A percentile compares a stretch with the other conserved stretches of the same genome.
Evolutionary conservation across 164 flowering plant species (phyloP).

Genomic region (Platanus orientalis): DNA sequence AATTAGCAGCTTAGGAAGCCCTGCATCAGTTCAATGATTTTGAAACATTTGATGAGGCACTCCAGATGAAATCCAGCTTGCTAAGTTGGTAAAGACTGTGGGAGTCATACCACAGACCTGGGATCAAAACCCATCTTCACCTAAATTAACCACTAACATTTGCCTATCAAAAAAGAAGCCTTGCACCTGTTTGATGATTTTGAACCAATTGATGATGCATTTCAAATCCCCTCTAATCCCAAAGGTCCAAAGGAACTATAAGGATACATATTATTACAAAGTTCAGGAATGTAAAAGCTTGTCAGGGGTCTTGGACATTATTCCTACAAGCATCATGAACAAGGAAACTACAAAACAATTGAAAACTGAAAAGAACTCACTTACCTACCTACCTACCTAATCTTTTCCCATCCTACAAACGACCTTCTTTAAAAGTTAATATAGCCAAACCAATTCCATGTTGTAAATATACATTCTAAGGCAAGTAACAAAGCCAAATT

Average conservation of each 20-base stretch:
- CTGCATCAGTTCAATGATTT: background rate
- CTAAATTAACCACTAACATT: too few species aligned
- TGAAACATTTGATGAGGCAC: background rate
- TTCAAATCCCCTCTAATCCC: background rate
- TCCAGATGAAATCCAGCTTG: background rate
- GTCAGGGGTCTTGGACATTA: background rate
- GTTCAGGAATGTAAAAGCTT: too few species aligned
- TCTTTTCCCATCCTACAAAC: background rate
- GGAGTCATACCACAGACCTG: too few species aligned
- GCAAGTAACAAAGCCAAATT: background rate
- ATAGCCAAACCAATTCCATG: too few species aligned
- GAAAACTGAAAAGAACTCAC: background rate
- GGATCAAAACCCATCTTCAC: too few species aligned
- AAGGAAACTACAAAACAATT: background rate
- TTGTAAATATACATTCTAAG: background rate
- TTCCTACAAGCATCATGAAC: background rate
- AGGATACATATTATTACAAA: too few species aligned
- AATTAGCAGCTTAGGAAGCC: background rate
- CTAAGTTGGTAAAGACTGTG: too few species aligned
- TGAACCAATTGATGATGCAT: background rate
- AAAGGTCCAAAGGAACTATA: too few species aligned
- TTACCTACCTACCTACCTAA: background rate
- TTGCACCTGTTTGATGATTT: background rate
- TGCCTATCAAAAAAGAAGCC: too few species aligned
- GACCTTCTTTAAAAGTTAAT: background rate